These are phyloP conservation scores for Lumnitzera littorea DNA, from an alignment of 345 rosid genomes.

Conservation along the genomic window DNA sequence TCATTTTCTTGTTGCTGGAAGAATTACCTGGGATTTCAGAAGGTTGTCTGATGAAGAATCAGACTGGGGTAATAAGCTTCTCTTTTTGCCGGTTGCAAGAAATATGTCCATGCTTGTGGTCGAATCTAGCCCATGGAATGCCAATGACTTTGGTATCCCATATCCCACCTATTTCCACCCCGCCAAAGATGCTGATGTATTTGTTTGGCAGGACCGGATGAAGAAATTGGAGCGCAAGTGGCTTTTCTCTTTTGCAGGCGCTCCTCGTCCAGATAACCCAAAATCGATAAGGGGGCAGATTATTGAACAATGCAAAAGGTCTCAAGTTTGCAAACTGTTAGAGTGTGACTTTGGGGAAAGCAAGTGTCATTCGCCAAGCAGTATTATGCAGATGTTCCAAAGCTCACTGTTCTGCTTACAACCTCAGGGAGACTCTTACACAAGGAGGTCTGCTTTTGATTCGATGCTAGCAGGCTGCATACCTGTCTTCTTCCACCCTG, in stretches of 20 bases:
- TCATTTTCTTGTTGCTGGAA: constrained; percentile 21
- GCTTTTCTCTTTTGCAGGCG: constrained; percentile 19
- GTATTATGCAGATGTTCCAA: constrained; percentile 51
- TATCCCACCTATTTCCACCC: constrained; percentile 26
- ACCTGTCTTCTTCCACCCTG: constrained; percentile 33
- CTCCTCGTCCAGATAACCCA: constrained; percentile 20
- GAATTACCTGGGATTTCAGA: constrained; percentile 20
- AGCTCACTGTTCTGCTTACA: constrained; percentile 42
- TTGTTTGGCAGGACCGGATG: constrained; percentile 19
- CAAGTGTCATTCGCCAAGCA: constrained; percentile 47
- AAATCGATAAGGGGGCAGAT: constrained; percentile 19
- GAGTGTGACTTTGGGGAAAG: constrained; percentile 33
- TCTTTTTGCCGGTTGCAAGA: constrained; percentile 15
- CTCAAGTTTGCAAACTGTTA: constrained; percentile 12
- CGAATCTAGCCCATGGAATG: constrained; percentile 20
- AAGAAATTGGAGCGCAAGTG: constrained; percentile 15
- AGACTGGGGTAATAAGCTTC: constrained; percentile 21
- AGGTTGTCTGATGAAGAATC: constrained; percentile 11
- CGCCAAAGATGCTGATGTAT: constrained; percentile 16
- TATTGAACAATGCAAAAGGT: constrained; percentile 11
- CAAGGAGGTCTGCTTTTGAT: constrained; percentile 45
- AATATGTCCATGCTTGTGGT: constrained; percentile 22
- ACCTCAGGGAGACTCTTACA: constrained; percentile 50
- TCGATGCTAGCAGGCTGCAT: constrained; percentile 42
- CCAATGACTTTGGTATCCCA: constrained; percentile 19